These are phyloP conservation scores for Dunaliella primolecta DNA, from an alignment of 139 green algal species.

Conservation along the genomic window DNA sequence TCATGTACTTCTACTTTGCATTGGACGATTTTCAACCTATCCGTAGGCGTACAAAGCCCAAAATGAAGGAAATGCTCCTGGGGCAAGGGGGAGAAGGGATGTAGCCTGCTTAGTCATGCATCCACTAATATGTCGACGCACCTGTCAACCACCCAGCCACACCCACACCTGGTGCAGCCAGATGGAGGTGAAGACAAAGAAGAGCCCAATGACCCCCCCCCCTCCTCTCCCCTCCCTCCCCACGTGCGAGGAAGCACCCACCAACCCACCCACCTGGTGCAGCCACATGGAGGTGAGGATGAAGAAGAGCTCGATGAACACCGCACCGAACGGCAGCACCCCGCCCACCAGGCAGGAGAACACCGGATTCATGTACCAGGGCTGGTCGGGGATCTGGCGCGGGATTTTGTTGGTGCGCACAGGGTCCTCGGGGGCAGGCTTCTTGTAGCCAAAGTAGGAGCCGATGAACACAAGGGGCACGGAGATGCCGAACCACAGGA, in stretches of 20 bases:
- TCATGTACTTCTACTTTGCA: too few species aligned
- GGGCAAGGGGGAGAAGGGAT: too few species aligned
- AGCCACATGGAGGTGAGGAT: conserved; percentile 99
- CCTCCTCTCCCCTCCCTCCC: too few species aligned
- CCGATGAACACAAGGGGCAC: conserved; percentile 94
- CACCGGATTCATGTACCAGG: conserved; percentile 93
- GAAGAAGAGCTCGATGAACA: conserved; percentile 99
- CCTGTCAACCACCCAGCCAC: too few species aligned
- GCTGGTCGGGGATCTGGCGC: conserved; percentile 94
- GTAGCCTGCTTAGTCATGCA: too few species aligned
- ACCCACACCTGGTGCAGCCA: conserved; percentile 84
- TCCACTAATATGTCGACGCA: too few species aligned
- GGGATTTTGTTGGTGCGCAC: conserved; percentile 99
- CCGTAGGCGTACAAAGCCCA: too few species aligned
- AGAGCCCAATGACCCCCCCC: conserved; percentile 99
- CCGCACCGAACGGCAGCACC: conserved; percentile 96
- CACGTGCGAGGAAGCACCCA: too few species aligned
- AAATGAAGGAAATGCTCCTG: too few species aligned
- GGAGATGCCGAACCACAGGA: conserved; percentile 98
- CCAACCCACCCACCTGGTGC: conserved; percentile 65
- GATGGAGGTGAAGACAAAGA: conserved; percentile 99
- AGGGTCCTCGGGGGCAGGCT: conserved; percentile 63
- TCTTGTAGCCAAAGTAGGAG: conserved; percentile 95
- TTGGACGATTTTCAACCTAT: too few species aligned
- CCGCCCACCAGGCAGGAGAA: conserved; percentile 92